phyloP scores from a whole-genome alignment of 1,284 basidiomycete species.

The Fomitopsis pinicola region DNA sequence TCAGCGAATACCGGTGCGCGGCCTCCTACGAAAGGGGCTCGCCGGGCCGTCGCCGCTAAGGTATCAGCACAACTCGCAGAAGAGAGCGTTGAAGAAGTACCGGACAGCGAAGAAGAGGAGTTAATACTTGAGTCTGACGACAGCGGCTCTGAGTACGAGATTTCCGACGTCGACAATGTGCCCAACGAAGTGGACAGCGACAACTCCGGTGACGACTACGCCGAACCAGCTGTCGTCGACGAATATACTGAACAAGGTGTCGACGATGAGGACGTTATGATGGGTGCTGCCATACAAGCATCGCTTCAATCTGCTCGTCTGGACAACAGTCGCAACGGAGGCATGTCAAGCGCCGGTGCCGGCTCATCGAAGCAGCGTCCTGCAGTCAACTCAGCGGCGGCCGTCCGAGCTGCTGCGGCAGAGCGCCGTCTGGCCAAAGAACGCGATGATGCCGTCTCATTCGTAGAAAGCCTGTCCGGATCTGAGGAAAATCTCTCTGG shows the following conservation, averaged over 20 bases:
- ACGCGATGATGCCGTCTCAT: slow-evolving; percentile 25
- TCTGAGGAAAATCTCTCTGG: slow-evolving; percentile 14
- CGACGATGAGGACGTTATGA: slow-evolving; percentile 54
- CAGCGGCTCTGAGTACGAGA: slow-evolving; percentile 57
- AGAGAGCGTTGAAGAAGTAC: slow-evolving; percentile 24
- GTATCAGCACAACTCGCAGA: slow-evolving; percentile 13
- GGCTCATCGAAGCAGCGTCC: slow-evolving; percentile 31
- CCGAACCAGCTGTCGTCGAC: slow-evolving; percentile 11
- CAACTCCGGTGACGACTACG: slow-evolving; percentile 8
- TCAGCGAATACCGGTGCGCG: neutral
- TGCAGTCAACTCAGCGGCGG: slow-evolving; percentile 35
- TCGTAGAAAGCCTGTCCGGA: slow-evolving; percentile 4
- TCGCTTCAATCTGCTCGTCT: slow-evolving; percentile 43
- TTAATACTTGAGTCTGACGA: slow-evolving; percentile 44
- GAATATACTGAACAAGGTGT: slow-evolving; percentile 23
- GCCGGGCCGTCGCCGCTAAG: neutral
- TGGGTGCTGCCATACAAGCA: slow-evolving; percentile 50
- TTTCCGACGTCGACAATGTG: slow-evolving; percentile 33
- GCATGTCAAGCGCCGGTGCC: slow-evolving; percentile 32
- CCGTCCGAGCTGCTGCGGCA: slow-evolving; percentile 46
- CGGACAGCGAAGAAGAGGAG: slow-evolving; percentile 35
- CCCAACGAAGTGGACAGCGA: slow-evolving; percentile 19
- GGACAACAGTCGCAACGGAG: slow-evolving; percentile 27
- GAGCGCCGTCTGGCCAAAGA: slow-evolving; percentile 42
- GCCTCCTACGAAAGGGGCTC: slow-evolving; percentile 24